Conservation (phyloP, 2,329 filamentous ascomycete genomes). For the Hansfordia pulvinata region DNA sequence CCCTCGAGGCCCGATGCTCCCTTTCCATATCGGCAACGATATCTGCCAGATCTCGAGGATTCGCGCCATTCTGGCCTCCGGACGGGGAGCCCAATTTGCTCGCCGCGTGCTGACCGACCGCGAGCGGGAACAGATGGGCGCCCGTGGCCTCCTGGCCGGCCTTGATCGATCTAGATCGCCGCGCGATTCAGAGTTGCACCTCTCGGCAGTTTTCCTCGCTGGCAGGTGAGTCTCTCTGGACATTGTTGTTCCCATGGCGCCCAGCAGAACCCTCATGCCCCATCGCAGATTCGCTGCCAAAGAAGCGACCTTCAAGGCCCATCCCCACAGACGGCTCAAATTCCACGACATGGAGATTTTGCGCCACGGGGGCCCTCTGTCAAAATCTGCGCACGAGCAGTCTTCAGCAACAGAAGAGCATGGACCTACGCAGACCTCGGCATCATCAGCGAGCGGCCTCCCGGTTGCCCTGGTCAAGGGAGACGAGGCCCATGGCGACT, state of each 20-base stretch:
- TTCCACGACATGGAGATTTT: slow-evolving; percentile 46
- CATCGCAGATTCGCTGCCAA: slow-evolving; percentile 57
- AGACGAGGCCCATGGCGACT: slow-evolving; percentile 17
- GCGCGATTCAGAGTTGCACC: slow-evolving; percentile 16
- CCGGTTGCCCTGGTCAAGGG: slow-evolving; percentile 29
- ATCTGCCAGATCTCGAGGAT: slow-evolving; percentile 62
- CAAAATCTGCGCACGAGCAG: slow-evolving; percentile 8
- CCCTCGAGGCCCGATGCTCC: too few species aligned
- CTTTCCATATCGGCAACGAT: slow-evolving; percentile 62
- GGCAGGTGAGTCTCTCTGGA: slow-evolving; percentile 22
- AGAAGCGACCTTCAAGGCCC: slow-evolving; percentile 63
- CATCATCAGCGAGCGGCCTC: slow-evolving; percentile 23
- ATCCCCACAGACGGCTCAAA: slow-evolving; percentile 40
- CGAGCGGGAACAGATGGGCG: slow-evolving; percentile 17
- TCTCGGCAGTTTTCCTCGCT: slow-evolving; percentile 26
- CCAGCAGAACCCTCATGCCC: too few species aligned
- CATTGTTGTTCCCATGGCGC: not conserved
- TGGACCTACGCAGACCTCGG: slow-evolving; percentile 8
- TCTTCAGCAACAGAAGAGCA: slow-evolving; percentile 8
- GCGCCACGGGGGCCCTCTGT: slow-evolving; percentile 3
- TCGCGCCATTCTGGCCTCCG: slow-evolving; percentile 34
- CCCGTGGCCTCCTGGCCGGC: slow-evolving; percentile 2
- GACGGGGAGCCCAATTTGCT: slow-evolving; percentile 29
- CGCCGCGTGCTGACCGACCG: slow-evolving; percentile 29
- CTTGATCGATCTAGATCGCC: not conserved